Evolutionary conservation across 805 yeast species (phyloP).

Genomic region (Wickerhamiella occidentalis): DNA sequence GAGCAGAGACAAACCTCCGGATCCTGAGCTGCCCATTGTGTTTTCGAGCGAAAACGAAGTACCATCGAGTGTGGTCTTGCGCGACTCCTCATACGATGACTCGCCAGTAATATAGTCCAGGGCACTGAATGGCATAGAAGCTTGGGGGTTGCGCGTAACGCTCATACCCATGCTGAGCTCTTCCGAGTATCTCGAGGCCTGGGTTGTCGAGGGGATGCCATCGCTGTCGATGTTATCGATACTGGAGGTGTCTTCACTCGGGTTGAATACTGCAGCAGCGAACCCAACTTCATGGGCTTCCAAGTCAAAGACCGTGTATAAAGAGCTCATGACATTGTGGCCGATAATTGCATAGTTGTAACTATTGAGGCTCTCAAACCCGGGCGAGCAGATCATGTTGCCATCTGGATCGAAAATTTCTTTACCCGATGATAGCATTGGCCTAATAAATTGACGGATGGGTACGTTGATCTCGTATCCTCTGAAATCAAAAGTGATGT

Average conservation of each 20-base stretch:
- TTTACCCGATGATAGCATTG: constrained; percentile 11
- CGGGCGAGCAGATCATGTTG: constrained; percentile 19
- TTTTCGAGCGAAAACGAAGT: not conserved
- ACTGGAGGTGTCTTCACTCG: constrained; percentile 16
- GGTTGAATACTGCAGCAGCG: constrained; percentile 35
- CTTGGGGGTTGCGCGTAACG: not conserved
- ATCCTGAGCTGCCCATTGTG: not conserved
- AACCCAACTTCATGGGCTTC: constrained; percentile 46
- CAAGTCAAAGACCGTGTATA: constrained; percentile 56
- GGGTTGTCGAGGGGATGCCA: constrained; percentile 22
- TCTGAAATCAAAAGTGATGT: constrained; percentile 31
- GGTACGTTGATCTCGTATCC: constrained; percentile 41
- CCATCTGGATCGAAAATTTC: constrained; percentile 17
- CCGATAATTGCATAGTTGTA: constrained; percentile 39
- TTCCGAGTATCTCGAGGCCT: constrained; percentile 18
- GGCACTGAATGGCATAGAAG: not conserved
- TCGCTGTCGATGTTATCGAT: constrained; percentile 18
- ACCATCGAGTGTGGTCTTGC: not conserved
- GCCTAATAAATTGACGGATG: constrained; percentile 21
- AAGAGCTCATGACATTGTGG: constrained; percentile 50
- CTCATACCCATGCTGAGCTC: constrained; percentile 11
- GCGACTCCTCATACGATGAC: not conserved
- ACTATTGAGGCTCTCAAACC: constrained; percentile 18
- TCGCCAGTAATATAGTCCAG: not conserved
- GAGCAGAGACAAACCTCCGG: not conserved